These are phyloP conservation scores for Ensete glaucum DNA, from an alignment of 176 grass and related monocot genomes.

Conservation along the genomic window DNA sequence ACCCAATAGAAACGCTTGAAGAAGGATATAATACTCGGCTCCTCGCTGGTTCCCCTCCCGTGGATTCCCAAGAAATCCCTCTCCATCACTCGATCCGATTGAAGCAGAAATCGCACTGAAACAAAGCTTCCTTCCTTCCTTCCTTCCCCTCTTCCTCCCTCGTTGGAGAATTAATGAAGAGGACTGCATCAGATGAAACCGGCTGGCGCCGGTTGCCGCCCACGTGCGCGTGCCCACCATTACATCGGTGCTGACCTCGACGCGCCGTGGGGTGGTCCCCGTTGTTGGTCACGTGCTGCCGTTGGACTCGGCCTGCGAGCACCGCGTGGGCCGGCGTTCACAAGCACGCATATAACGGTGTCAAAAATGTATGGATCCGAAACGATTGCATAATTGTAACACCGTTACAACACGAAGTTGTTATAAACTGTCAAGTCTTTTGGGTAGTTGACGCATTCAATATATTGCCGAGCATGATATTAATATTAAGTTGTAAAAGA, in stretches of 20 bases:
- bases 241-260: background rate
- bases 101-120: background rate
- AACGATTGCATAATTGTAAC: too few species aligned
- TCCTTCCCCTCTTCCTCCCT: background rate
- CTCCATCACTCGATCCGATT: background rate
- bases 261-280: background rate
- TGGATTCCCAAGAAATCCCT: conserved; percentile 2
- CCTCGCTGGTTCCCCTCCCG: background rate
- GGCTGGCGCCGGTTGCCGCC: background rate
- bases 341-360: too few species aligned
- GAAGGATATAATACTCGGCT: background rate
- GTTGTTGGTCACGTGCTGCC: background rate
- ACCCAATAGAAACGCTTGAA: background rate
- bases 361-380: too few species aligned
- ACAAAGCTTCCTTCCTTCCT: background rate
- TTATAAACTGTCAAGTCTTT: too few species aligned
- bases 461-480: too few species aligned
- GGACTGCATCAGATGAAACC: background rate
- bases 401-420: too few species aligned
- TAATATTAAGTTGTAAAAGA: too few species aligned
- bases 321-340: too few species aligned
- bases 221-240: background rate
- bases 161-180: background rate
- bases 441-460: too few species aligned
- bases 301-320: background rate